Conservation (phyloP, 345 rosid genomes). For the Lepidium africanum region DNA sequence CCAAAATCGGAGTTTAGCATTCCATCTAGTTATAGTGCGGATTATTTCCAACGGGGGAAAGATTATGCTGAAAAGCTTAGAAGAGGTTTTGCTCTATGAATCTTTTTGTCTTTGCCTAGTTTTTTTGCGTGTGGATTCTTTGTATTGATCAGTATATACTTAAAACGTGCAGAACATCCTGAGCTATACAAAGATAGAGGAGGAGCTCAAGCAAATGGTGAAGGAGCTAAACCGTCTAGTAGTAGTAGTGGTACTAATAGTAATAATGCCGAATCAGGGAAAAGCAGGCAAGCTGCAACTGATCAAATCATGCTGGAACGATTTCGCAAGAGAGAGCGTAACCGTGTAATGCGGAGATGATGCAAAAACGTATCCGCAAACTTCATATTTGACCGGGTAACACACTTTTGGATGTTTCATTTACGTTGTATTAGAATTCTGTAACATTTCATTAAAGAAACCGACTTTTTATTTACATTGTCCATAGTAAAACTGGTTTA, state of each 20-base stretch:
- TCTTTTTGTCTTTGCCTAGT: neutral
- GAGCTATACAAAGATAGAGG: conserved; percentile 80
- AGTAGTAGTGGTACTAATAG: conserved; percentile 13
- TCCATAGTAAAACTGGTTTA: neutral
- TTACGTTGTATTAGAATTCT: conserved; percentile 4
- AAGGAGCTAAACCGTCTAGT: conserved; percentile 50
- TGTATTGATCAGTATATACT: neutral
- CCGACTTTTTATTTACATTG: conserved; percentile 6
- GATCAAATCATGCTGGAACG: conserved; percentile 88
- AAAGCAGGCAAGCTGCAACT: conserved; percentile 91
- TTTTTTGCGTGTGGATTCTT: neutral
- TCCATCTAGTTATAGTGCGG: conserved; percentile 95
- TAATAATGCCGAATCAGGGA: conserved; percentile 39
- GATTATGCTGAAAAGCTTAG: conserved; percentile 94
- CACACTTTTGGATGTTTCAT: neutral
- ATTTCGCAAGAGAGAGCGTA: conserved; percentile 91
- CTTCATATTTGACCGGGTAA: neutral
- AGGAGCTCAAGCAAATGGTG: conserved; percentile 35
- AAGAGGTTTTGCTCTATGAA: conserved; percentile 45
- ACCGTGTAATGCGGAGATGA: conserved; percentile 85
- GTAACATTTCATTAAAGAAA: conserved; percentile 11
- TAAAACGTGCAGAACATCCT: conserved; percentile 64
- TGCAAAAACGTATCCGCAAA: neutral
- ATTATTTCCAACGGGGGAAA: conserved; percentile 85
- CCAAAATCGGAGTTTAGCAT: conserved; percentile 66